A percentile compares a stretch with the other conserved stretches of the same genome.
These are phyloP conservation scores for Knufia petricola DNA, from an alignment of 2,329 filamentous ascomycete species.

Conservation along the genomic window DNA sequence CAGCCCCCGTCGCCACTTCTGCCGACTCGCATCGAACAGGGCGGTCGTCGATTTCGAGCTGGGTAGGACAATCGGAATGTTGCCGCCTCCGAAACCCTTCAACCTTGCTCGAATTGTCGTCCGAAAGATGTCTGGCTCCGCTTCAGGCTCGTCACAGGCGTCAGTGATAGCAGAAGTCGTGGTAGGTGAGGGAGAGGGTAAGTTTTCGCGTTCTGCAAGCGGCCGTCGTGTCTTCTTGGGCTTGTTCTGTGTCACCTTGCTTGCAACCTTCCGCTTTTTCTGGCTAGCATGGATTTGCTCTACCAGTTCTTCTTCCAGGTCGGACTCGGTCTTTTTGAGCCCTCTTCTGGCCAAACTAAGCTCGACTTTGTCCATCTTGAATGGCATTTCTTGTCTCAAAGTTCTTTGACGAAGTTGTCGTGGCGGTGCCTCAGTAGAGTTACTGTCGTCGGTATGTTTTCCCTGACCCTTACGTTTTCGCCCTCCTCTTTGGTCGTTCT, in stretches of 20 bases:
- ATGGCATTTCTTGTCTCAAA: constrained; percentile 15
- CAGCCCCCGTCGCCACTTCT: constrained; percentile 15
- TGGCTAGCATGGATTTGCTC: neutral
- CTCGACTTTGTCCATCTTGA: constrained; percentile 17
- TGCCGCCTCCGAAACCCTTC: neutral
- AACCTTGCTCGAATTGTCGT: neutral
- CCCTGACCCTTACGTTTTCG: neutral
- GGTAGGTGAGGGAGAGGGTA: neutral
- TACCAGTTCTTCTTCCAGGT: constrained; percentile 11
- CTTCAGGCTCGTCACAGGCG: constrained; percentile 12
- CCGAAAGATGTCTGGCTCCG: neutral
- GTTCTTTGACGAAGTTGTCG: constrained; percentile 14
- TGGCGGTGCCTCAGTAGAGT: neutral
- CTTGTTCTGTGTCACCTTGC: neutral
- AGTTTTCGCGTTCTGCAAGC: neutral
- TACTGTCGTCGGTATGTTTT: neutral
- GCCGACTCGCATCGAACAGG: neutral
- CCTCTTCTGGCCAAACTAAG: constrained; percentile 11
- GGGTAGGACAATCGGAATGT: neutral
- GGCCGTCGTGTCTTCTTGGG: neutral
- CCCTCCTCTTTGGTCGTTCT: neutral
- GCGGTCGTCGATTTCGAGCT: neutral
- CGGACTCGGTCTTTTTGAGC: constrained; percentile 8
- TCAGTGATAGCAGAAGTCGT: constrained; percentile 3
- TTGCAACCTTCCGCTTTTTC: neutral